phyloP scores from a whole-genome alignment of 192 early-diverging fungal species.

The Podochytrium sp. region DNA sequence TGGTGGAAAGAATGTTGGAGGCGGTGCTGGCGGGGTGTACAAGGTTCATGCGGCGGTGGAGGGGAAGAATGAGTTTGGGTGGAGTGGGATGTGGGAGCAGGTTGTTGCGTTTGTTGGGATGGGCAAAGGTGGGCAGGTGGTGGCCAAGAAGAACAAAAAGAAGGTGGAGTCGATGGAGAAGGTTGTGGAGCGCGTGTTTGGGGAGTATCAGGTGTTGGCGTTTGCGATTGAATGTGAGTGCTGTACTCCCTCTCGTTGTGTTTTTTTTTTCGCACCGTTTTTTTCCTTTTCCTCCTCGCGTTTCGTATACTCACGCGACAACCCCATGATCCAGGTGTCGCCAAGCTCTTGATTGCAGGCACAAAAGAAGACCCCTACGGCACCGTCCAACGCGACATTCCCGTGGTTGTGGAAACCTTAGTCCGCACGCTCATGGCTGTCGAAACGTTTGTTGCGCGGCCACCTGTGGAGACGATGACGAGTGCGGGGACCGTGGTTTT shows the following conservation, averaged over 20 bases:
- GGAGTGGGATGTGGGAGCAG: background rate
- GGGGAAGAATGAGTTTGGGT: background rate
- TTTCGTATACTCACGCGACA: too few relatives aligned
- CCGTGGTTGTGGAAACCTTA: constrained; percentile 17
- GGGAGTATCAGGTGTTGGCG: constrained; percentile 1
- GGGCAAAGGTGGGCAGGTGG: too few relatives aligned
- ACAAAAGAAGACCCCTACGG: constrained; percentile 35
- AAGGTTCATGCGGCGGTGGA: background rate
- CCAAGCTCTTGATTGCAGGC: constrained; percentile 28
- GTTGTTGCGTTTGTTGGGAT: too few relatives aligned
- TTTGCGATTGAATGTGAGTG: constrained; percentile 9
- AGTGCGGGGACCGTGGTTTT: background rate
- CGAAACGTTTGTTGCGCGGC: constrained; percentile 17
- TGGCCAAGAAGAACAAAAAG: too few relatives aligned
- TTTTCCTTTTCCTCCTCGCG: background rate
- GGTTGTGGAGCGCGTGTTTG: constrained; percentile 9
- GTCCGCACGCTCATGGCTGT: constrained; percentile 6
- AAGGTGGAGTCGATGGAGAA: background rate
- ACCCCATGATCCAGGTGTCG: constrained; percentile 14
- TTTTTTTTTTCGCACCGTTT: background rate
- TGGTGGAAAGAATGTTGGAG: background rate
- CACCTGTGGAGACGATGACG: background rate
- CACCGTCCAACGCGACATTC: constrained; percentile 24
- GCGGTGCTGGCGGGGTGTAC: background rate
- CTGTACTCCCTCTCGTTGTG: background rate